Evolutionary conservation across 139 green algal species (phyloP), one percentile per base, ranked within the genome.

Genomic region (Chlamydomonas asymmetrica): DNA sequence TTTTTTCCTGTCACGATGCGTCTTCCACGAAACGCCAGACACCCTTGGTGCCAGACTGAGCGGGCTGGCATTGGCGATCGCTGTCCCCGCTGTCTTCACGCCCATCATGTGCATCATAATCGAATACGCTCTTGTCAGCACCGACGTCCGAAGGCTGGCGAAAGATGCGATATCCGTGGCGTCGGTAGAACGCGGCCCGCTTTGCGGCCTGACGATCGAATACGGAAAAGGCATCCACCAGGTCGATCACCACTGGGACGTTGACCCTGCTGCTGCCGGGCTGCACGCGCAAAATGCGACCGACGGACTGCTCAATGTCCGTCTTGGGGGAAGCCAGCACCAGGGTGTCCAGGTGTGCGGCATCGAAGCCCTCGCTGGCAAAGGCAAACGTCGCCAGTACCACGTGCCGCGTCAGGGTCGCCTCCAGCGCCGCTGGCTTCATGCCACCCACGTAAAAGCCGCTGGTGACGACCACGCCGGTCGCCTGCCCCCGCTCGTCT

Each of bases 331-430:
- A 75, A 35, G 57, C 74, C 16, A 81, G 40, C 8, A 75, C 7
- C 38, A 81, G 65, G n/a, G 74, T 81, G 56, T 81, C 65, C 8
- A 81, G 74, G 9, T 27, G 50, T 22, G 49, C 65, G 38, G 59
- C 40, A 56, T 81, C 74, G 65, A 81, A 71, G 56, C 74, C 74
- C 56, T 81, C 74, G 2, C 54, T 5, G 39, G 74, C 74, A 27
- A 65, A 71, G 2, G 74, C 65, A 45, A 75, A 81, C 5, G 74
- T 81, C 22, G 50, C 74, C 16, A 65, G 35, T 3, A 81, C 41
- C 4, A 81, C 65, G 2, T 52, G 39, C 16, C 57, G 41, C 1
- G 35, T 60, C 41, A 75, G 65, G 8, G 52, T 63, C 5, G 54
- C 65, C 29, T 29, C 56, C 6, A 81, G 66, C 7, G 49, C 49